Conservation (phyloP, 495 filamentous ascomycete species). For the Rhypophila decipiens region DNA sequence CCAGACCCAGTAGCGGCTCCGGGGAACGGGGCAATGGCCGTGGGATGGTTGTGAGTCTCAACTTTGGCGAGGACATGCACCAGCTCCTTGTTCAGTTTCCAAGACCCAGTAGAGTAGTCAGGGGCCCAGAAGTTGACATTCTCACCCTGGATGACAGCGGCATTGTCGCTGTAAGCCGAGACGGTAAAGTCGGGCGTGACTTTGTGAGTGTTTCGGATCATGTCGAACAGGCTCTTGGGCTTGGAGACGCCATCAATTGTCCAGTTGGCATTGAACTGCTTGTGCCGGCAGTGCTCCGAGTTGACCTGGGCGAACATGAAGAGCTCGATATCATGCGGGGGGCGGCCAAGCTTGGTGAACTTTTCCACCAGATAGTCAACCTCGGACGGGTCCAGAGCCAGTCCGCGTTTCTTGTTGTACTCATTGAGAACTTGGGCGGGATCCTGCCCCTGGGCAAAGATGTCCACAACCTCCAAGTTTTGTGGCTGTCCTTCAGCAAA, state of each 20-base stretch:
- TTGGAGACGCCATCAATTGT: conserved; percentile 86
- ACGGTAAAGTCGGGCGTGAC: conserved; percentile 70
- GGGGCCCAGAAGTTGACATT: conserved; percentile 78
- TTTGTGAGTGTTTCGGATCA: conserved; percentile 93
- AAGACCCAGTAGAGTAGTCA: conserved; percentile 73
- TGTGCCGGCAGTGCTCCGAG: conserved; percentile 69
- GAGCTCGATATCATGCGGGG: conserved; percentile 86
- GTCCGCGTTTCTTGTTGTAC: conserved; percentile 74
- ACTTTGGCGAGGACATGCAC: conserved; percentile 92
- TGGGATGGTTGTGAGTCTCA: conserved; percentile 97
- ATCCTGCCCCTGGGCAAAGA: conserved; percentile 53
- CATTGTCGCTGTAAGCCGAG: conserved; percentile 96
- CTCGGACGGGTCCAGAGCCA: conserved; percentile 81
- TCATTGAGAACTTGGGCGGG: conserved; percentile 68
- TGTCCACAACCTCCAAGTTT: conserved; percentile 64
- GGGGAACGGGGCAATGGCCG: conserved; percentile 77
- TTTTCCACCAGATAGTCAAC: conserved; percentile 89
- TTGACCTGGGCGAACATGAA: conserved; percentile 99
- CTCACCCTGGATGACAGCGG: conserved; percentile 79
- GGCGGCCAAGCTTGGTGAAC: conserved; percentile 66
- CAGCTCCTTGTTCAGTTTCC: conserved; percentile 78
- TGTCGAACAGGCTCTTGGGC: conserved; percentile 74
- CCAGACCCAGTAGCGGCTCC: conserved; percentile 93
- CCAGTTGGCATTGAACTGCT: conserved; percentile 95
- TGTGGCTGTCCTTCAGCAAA: conserved; percentile 70